Conservation (phyloP, 2,329 filamentous ascomycete genomes). For the Colletotrichum acutatum region DNA sequence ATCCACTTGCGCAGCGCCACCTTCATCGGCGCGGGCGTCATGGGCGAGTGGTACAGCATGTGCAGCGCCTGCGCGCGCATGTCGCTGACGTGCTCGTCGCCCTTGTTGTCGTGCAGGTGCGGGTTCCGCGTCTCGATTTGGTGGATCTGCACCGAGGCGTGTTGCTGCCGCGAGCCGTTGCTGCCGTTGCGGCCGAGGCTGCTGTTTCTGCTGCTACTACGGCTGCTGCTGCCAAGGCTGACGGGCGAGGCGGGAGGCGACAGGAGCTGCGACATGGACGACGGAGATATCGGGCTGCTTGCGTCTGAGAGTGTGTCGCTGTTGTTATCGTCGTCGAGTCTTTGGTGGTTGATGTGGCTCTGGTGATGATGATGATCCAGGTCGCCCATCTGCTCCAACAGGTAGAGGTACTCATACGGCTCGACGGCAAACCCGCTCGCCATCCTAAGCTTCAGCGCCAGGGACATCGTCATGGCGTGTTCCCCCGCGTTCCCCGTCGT, state of each 20-base stretch:
- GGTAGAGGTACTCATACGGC: conserved; percentile 16
- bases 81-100: conserved; percentile 17
- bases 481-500: conserved; percentile 14
- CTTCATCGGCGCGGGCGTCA: conserved; percentile 15
- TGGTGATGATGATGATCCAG: neutral
- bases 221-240: too few relatives aligned
- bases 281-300: neutral
- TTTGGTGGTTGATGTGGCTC: neutral
- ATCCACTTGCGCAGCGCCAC: neutral
- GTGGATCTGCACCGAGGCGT: neutral
- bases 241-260: too few relatives aligned
- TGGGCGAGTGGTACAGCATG: conserved; percentile 11
- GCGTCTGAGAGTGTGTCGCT: neutral
- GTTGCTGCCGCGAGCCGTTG: neutral
- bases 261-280: too few relatives aligned
- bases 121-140: conserved; percentile 23
- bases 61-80: conserved; percentile 12
- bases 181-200: neutral
- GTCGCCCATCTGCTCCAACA: conserved; percentile 4
- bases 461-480: conserved; percentile 19
- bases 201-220: too few relatives aligned
- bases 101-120: conserved; percentile 23
- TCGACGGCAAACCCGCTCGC: conserved; percentile 20
- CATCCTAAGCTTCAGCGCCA: conserved; percentile 15
- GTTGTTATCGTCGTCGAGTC: neutral